Conservation (phyloP, 768 basidiomycete genomes). For the Dioszegia aurantiaca region DNA sequence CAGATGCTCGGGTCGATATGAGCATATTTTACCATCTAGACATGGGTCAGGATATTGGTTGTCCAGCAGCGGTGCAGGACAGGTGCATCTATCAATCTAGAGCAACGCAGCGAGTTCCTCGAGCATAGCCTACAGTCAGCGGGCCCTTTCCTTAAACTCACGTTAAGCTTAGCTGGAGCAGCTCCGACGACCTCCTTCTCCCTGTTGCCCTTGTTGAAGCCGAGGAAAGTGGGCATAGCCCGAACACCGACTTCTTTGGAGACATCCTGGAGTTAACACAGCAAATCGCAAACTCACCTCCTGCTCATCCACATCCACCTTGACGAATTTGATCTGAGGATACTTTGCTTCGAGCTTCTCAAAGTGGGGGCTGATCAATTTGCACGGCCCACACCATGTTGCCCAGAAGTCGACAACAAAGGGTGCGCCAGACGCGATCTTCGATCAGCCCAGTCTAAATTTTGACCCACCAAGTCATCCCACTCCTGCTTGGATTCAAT, state of each 20-base stretch:
- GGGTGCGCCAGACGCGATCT: slow-evolving; percentile 41
- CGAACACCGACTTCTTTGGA: slow-evolving; percentile 45
- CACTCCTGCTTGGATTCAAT: slow-evolving; percentile 48
- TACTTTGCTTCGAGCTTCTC: slow-evolving; percentile 48
- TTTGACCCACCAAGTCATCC: slow-evolving; percentile 43
- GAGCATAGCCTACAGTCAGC: background rate
- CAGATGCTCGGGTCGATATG: no score
- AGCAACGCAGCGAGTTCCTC: slow-evolving; percentile 2
- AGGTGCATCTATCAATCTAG: no score
- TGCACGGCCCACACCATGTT: slow-evolving; percentile 52
- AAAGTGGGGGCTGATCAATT: slow-evolving; percentile 53
- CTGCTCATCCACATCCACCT: slow-evolving; percentile 54
- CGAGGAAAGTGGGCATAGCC: slow-evolving; percentile 55
- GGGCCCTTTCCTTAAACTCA: slow-evolving; percentile 23
- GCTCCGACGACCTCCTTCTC: slow-evolving; percentile 52
- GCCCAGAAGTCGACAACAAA: slow-evolving; percentile 52
- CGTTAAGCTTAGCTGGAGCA: slow-evolving; percentile 46
- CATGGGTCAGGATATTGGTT: no score
- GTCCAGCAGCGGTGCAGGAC: no score
- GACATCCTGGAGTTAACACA: slow-evolving; percentile 43
- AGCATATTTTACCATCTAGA: no score
- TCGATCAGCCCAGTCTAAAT: no score
- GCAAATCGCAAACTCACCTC: slow-evolving; percentile 32
- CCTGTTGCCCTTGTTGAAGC: slow-evolving; percentile 51
- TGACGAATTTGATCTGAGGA: slow-evolving; percentile 49